Percentiles rank a stretch among this genome's conserved stretches.
Evolutionary conservation across 2,329 filamentous ascomycete species (phyloP).

Genomic region (Epichloe gansuensis): DNA sequence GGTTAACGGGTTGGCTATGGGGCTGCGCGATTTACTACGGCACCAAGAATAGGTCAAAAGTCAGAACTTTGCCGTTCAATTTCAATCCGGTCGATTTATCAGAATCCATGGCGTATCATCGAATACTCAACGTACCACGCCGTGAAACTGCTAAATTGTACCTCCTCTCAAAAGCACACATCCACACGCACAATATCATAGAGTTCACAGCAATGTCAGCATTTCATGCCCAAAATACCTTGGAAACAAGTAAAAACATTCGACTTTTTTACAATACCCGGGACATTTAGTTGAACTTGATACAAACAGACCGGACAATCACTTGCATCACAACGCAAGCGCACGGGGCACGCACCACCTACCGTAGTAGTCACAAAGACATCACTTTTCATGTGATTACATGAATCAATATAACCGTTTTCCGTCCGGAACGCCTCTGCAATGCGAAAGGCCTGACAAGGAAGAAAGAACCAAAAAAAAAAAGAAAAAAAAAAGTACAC

Average conservation of each 20-base stretch:
- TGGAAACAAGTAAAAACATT: neutral
- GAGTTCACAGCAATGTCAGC: neutral
- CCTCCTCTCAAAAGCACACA: no score
- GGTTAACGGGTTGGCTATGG: no score
- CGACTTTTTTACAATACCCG: no score
- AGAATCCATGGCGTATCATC: no score
- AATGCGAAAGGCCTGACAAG: conserved; percentile 2
- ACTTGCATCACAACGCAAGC: neutral
- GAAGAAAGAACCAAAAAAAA: neutral
- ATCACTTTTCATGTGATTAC: neutral
- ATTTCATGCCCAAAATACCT: neutral
- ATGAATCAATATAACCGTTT: neutral
- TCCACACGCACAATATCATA: no score
- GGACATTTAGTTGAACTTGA: neutral
- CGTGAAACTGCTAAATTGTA: no score
- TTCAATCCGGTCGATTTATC: no score
- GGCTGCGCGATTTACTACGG: no score
- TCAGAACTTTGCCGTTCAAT: no score
- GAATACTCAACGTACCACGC: no score
- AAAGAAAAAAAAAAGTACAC: neutral
- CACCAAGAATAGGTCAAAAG: no score
- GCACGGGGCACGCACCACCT: neutral
- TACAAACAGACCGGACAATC: neutral
- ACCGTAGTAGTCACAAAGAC: neutral
- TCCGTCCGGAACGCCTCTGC: conserved; percentile 5